phyloP scores from a whole-genome alignment of 805 yeast species.

The Candida nitratophila region DNA sequence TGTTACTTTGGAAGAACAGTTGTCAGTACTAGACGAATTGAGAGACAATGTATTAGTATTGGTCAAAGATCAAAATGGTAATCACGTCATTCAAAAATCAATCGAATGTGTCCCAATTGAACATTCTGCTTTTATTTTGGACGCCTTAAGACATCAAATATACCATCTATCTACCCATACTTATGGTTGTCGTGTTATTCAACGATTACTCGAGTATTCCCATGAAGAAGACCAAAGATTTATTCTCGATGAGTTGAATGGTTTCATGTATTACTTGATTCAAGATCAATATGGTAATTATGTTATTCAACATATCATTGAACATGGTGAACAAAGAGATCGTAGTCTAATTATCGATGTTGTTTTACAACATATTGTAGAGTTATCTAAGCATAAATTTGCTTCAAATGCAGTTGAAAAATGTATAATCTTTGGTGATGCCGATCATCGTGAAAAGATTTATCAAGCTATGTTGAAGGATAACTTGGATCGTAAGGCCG shows the following conservation, averaged over 20 bases:
- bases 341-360: conserved; percentile 52
- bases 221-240: conserved; percentile 53
- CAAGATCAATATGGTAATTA: conserved; percentile 98
- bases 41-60: conserved; percentile 49
- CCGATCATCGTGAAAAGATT: conserved; percentile 53
- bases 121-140: conserved; percentile 62
- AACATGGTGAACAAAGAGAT: conserved; percentile 63
- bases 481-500: conserved; percentile 32
- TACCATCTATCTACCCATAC: conserved; percentile 91
- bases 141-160: conserved; percentile 60
- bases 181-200: conserved; percentile 96
- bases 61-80: conserved; percentile 95
- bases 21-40: conserved; percentile 63
- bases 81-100: conserved; percentile 94
- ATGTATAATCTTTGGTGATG: conserved; percentile 70
- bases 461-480: conserved; percentile 60
- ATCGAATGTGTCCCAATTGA: conserved; percentile 79
- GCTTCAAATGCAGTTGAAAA: conserved; percentile 97
- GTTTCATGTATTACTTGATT: conserved; percentile 65
- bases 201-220: conserved; percentile 81
- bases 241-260: conserved; percentile 65
- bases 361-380: conserved; percentile 56
- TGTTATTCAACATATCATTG: conserved; percentile 92
- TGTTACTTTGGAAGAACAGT: conserved; percentile 56
- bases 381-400: conserved; percentile 90